Evolutionary conservation across 768 basidiomycete genomes (phyloP).

Genomic region (Podaxis mareebaensis): DNA sequence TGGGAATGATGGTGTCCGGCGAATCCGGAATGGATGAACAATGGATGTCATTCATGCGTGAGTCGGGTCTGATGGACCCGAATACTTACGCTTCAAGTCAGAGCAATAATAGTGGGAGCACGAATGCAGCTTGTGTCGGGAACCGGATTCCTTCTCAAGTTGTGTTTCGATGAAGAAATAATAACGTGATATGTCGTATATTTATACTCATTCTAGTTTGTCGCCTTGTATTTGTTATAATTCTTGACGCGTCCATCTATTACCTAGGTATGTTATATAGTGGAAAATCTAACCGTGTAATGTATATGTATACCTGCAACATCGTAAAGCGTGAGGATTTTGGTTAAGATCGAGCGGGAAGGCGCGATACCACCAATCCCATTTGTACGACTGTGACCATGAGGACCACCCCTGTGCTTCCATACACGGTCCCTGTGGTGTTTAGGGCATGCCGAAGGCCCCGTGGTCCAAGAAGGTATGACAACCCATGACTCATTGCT

Average conservation of each 20-base stretch:
- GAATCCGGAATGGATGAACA: conserved; percentile 65
- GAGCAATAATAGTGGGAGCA: not conserved
- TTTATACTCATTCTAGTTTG: not conserved
- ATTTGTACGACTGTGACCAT: too few species aligned
- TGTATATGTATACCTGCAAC: not conserved
- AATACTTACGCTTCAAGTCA: conserved; percentile 18
- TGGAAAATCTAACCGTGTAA: not conserved
- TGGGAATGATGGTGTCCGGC: conserved; percentile 54
- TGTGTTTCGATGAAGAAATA: not conserved
- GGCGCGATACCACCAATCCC: too few species aligned
- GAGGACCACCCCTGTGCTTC: too few species aligned
- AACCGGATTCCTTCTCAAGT: conserved; percentile 2
- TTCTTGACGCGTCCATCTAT: not conserved
- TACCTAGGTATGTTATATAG: not conserved
- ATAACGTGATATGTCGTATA: not conserved
- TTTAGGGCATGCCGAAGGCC: too few species aligned
- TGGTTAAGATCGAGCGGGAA: too few species aligned
- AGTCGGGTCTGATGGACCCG: conserved; percentile 54
- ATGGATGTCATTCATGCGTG: conserved; percentile 68
- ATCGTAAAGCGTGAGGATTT: too few species aligned
- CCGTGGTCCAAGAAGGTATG: too few species aligned
- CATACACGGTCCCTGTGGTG: too few species aligned
- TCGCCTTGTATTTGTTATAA: conserved; percentile 3
- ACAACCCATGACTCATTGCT: too few species aligned
- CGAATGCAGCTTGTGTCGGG: not conserved